phyloP scores from a whole-genome alignment of 2,329 filamentous ascomycete species.

The Penicillium sp. region DNA sequence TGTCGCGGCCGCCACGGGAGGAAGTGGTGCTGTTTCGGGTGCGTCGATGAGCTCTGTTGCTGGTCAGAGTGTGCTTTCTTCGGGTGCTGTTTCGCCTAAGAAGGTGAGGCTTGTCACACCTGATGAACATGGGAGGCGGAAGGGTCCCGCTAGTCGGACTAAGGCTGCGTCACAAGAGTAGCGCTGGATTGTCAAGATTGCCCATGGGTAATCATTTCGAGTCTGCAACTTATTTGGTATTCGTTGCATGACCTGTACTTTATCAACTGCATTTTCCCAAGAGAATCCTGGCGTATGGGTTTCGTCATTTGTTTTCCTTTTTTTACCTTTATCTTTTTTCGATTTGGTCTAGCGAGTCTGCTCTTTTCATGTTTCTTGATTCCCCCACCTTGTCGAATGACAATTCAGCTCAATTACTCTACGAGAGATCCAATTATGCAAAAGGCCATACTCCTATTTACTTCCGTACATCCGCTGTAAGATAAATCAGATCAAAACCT shows the following conservation, averaged over 20 bases:
- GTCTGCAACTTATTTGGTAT: not conserved
- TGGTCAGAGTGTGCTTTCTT: slow-evolving; percentile 30
- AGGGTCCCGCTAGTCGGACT: slow-evolving; percentile 24
- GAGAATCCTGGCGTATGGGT: not conserved
- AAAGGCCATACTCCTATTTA: not conserved
- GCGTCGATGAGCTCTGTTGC: slow-evolving; percentile 22
- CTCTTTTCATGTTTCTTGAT: slow-evolving; percentile 6
- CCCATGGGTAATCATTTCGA: not conserved
- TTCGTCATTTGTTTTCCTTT: not conserved
- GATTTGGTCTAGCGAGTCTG: slow-evolving; percentile 1
- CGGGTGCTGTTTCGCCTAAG: slow-evolving; percentile 47
- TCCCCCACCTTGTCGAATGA: slow-evolving; percentile 9
- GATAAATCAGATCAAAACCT: slow-evolving; percentile 49
- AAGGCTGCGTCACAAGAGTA: slow-evolving; percentile 19
- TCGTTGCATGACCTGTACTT: not conserved
- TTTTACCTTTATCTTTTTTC: not conserved
- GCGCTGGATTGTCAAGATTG: not conserved
- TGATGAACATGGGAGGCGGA: slow-evolving; percentile 43
- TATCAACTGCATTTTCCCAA: not conserved
- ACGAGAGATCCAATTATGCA: not conserved
- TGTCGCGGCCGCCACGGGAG: slow-evolving; percentile 37
- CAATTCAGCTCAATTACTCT: slow-evolving; percentile 1
- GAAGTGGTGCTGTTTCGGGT: slow-evolving; percentile 28
- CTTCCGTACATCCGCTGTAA: not conserved
- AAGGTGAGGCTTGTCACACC: slow-evolving; percentile 51